Evolutionary conservation across 805 yeast species (phyloP).

Genomic region (Barnettozyma californica): DNA sequence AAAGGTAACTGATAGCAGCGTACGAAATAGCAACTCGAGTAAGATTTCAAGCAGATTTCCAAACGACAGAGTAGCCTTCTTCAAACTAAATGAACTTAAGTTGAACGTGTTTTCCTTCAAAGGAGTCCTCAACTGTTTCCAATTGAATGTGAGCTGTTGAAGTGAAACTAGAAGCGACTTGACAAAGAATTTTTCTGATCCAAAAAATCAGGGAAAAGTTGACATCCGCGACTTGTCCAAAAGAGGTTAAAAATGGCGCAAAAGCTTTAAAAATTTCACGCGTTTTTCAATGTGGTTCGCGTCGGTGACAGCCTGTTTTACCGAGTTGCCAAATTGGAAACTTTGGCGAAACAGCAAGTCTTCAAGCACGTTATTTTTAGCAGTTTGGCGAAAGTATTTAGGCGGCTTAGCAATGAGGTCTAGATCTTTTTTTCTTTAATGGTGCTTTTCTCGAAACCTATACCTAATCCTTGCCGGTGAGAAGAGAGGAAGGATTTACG

Average conservation of each 20-base stretch:
- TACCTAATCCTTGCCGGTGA: too few relatives aligned
- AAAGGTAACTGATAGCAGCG: neutral
- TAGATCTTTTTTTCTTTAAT: neutral
- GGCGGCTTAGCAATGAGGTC: neutral
- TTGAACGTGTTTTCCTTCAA: neutral
- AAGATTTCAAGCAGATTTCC: neutral
- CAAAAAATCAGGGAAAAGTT: neutral
- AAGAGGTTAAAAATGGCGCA: neutral
- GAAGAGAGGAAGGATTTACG: too few relatives aligned
- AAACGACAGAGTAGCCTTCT: neutral
- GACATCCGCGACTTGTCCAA: neutral
- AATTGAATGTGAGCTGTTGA: neutral
- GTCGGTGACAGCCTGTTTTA: neutral
- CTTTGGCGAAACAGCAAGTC: neutral
- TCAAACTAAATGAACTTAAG: neutral
- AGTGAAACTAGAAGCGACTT: neutral
- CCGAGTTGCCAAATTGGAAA: neutral
- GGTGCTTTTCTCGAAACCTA: too few relatives aligned
- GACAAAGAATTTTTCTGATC: neutral
- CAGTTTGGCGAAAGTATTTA: neutral
- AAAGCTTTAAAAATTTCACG: neutral
- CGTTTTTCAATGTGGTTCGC: neutral
- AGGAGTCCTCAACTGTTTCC: neutral
- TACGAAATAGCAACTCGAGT: neutral
- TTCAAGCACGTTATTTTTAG: neutral